Base-by-base conservation (phyloP, 2,329 filamentous ascomycete genomes). In the Beauveria brongniartii region DNA sequence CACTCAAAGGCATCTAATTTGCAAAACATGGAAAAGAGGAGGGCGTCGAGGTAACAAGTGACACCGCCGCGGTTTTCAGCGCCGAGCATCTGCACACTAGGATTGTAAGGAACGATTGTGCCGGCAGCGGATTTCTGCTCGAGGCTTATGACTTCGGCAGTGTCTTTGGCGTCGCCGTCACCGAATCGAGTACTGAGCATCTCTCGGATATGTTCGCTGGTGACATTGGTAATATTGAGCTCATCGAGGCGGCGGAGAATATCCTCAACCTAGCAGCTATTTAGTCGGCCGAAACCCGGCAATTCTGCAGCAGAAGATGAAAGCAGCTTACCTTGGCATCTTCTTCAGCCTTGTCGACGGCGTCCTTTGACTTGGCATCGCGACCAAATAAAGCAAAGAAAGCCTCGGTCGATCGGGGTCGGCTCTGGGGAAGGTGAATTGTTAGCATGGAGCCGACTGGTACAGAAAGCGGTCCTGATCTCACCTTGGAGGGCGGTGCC, bases 21-120 rank as follows among this genome's bases (percentile, higher is more conserved):
- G 20, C 90, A 89, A 71, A 97, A 97, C 91, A 99, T 97, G 72
- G 93, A 89, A 71, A 97, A 97, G 1, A 99, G 81, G 24, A 97
- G 77, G 0, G 93, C 83, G 72, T 97, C 94, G 18, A 97, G 79
- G 71, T 95, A 97, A 76, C 94, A 99, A n/a, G 93, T 97, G 41
- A 96, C 91, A 53, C 84, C 85, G 50, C 88, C 82, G 53, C 92
- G 82, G 70, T 99, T 99, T 67, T 91, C 88, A 14, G 94, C 93
- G 7, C 94, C 94, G 5, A 91, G 77, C 77, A 97, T 86, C 61
- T 82, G 82, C 8, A 88, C 80, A 58, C 81, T 80, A 9, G 91
- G 85, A 60, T 91, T 82, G 75, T 91, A 96, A 18, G 85, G 83
- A 64, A 86, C 80, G 65, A 97, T 82, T 46, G 90, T 84, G 18